Conservation (phyloP, 2,329 filamentous ascomycete species). For the Fusarium palustre region DNA sequence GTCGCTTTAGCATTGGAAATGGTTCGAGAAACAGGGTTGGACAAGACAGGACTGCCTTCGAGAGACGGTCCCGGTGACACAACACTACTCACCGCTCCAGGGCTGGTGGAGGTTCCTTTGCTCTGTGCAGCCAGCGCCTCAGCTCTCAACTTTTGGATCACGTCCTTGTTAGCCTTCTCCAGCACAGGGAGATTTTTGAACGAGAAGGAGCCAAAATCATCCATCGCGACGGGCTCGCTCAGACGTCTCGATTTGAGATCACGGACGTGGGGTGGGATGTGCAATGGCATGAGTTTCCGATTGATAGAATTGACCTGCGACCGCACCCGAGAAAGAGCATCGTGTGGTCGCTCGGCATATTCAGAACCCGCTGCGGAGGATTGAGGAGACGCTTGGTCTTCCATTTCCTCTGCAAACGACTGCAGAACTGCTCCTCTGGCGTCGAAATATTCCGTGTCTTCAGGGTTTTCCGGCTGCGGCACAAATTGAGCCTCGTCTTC, state of each 20-base stretch:
- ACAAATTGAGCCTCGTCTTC: constrained; percentile 97
- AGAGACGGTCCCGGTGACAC: constrained; percentile 75
- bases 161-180: constrained; percentile 98
- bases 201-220: constrained; percentile 96
- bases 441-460: constrained; percentile 99
- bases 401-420: constrained; percentile 92
- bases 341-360: constrained; percentile 90
- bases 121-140: constrained; percentile 81
- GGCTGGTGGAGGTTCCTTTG: constrained; percentile 62
- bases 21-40: constrained; percentile 83
- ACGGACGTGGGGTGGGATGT: constrained; percentile 95
- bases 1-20: constrained; percentile 83
- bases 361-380: constrained; percentile 76
- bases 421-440: constrained; percentile 89
- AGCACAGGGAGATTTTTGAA: constrained; percentile 98
- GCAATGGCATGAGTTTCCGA: constrained; percentile 91
- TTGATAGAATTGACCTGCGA: constrained; percentile 89
- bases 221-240: constrained; percentile 87
- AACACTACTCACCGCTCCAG: constrained; percentile 56
- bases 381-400: constrained; percentile 86
- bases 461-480: constrained; percentile 89
- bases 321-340: constrained; percentile 89
- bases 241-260: constrained; percentile 88
- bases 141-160: constrained; percentile 93
- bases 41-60: constrained; percentile 86